Conservation (phyloP, 441 rosid species). For the Isatis lusitanica region DNA sequence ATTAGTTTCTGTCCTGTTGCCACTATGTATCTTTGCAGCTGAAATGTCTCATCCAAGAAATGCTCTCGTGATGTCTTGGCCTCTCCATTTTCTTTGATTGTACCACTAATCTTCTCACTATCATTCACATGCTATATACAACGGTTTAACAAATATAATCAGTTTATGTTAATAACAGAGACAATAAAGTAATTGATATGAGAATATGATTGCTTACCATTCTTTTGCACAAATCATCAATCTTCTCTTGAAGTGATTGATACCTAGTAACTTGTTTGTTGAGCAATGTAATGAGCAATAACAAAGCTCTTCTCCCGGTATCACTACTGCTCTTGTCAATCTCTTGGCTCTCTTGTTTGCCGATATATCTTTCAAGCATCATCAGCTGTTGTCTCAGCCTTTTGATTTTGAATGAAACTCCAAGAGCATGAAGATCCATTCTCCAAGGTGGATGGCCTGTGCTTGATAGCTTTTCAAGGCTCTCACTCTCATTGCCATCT, state of each 20-base stretch:
- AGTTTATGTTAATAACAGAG: conserved; percentile 20
- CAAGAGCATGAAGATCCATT: conserved; percentile 91
- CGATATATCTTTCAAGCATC: conserved; percentile 75
- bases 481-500: conserved; percentile 27
- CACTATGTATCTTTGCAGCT: conserved; percentile 81
- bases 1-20: conserved; percentile 80
- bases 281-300: conserved; percentile 54
- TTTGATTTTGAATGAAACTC: conserved; percentile 84
- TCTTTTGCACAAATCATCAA: conserved; percentile 78
- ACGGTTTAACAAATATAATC: neutral
- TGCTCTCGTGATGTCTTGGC: conserved; percentile 58
- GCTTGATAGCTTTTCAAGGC: conserved; percentile 29
- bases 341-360: conserved; percentile 56
- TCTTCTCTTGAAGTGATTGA: conserved; percentile 82
- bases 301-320: conserved; percentile 42
- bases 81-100: conserved; percentile 33
- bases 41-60: conserved; percentile 84
- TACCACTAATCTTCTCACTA: conserved; percentile 35
- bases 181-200: neutral
- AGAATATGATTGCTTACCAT: conserved; percentile 55
- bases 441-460: conserved; percentile 53
- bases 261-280: conserved; percentile 78
- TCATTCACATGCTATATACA: conserved; percentile 58
- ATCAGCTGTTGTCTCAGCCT: conserved; percentile 88
- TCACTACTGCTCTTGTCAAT: conserved; percentile 34